phyloP scores from a whole-genome alignment of 2,329 filamentous ascomycete species.

The Alternaria brassicicola region DNA sequence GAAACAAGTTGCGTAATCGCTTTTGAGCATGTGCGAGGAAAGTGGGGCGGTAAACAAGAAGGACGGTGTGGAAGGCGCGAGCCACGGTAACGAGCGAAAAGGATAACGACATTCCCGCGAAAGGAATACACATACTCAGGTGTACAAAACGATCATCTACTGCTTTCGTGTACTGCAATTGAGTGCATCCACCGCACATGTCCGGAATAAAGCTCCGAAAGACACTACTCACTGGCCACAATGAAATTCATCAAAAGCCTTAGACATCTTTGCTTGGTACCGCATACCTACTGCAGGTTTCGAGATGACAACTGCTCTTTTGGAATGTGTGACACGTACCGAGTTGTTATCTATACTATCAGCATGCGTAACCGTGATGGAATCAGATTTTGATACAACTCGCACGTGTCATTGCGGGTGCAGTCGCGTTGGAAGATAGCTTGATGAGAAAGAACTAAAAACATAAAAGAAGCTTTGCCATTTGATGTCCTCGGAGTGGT shows the following conservation, averaged over 20 bases:
- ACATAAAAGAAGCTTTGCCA: neutral
- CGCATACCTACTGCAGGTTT: neutral
- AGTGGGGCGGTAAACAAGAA: slow-evolving; percentile 4
- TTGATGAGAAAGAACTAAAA: neutral
- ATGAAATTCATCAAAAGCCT: neutral
- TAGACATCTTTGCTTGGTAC: neutral
- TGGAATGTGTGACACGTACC: too few species aligned
- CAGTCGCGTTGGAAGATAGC: neutral
- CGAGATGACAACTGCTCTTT: neutral
- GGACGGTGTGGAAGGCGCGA: neutral
- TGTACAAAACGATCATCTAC: neutral
- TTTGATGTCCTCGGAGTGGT: neutral
- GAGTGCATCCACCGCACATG: neutral
- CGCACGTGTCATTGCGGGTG: neutral
- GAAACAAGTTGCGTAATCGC: neutral
- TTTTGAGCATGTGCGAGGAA: neutral
- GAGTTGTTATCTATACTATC: neutral
- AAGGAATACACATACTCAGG: neutral
- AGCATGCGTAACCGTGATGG: neutral
- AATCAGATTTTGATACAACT: neutral
- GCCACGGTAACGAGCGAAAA: neutral
- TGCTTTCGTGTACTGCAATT: neutral
- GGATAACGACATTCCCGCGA: neutral
- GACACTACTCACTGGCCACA: neutral
- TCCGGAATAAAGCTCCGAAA: neutral